phyloP scores from a whole-genome alignment of 441 rosid species.

The Iberis amara region DNA sequence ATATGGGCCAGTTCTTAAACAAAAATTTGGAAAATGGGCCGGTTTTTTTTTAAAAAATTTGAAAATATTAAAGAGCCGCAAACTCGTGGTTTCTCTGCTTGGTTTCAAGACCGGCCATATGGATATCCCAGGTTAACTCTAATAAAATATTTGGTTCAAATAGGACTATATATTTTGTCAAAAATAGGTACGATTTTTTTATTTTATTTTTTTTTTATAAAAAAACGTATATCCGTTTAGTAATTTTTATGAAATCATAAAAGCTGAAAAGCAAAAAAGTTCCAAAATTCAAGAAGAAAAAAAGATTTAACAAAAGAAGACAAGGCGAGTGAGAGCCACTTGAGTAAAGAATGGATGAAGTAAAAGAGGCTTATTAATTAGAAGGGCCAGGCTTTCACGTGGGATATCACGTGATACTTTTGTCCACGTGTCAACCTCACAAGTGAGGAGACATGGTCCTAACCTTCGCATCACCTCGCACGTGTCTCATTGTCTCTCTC shows the following conservation, averaged over 20 bases:
- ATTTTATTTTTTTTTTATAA: no score
- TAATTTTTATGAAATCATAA: background rate
- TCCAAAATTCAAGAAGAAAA: background rate
- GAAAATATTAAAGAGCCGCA: no score
- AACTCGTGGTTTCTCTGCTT: no score
- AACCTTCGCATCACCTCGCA: background rate
- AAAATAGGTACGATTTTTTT: no score
- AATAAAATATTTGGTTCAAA: no score
- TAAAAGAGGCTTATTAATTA: background rate
- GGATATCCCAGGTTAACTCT: no score
- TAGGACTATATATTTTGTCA: no score
- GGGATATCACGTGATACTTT: slow-evolving; percentile 25
- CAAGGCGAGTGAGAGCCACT: slow-evolving; percentile 27
- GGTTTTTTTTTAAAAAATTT: no score
- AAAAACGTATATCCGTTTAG: background rate
- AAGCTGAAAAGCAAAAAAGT: slow-evolving; percentile 18
- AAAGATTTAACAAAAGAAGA: slow-evolving; percentile 7
- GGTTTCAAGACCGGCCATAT: no score
- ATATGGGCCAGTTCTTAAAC: no score
- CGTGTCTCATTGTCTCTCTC: slow-evolving; percentile 24
- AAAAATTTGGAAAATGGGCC: no score
- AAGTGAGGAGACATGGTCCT: no score
- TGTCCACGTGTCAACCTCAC: slow-evolving; percentile 11
- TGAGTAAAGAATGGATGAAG: slow-evolving; percentile 1
- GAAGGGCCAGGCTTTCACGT: slow-evolving; percentile 12